phyloP scores from a whole-genome alignment of 768 basidiomycete genomes.

The Hirschioporus abietinus region DNA sequence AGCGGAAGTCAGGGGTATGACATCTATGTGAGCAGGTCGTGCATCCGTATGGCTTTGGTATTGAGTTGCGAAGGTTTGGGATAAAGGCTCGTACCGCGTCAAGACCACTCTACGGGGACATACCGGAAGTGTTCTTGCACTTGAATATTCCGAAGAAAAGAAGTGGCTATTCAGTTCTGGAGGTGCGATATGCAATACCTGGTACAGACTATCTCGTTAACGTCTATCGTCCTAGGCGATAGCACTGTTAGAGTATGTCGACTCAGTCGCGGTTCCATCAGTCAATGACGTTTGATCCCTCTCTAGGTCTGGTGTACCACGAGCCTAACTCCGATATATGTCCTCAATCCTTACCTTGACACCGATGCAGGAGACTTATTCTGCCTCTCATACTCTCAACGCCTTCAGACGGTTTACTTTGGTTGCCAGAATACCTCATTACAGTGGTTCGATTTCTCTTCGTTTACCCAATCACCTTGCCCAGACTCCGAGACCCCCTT shows the following conservation, averaged over 20 bases:
- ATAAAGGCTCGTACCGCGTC: slow-evolving; percentile 63
- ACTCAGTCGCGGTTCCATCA: not conserved
- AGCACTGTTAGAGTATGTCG: slow-evolving; percentile 70
- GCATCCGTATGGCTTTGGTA: slow-evolving; percentile 10
- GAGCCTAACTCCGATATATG: slow-evolving; percentile 58
- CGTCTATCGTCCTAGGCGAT: slow-evolving; percentile 49
- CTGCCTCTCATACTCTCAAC: slow-evolving; percentile 72
- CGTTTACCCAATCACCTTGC: slow-evolving; percentile 14
- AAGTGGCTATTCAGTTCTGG: slow-evolving; percentile 90
- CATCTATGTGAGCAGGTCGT: slow-evolving; percentile 53
- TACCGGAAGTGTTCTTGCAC: slow-evolving; percentile 74
- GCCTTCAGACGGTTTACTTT: slow-evolving; percentile 67
- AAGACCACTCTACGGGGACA: slow-evolving; percentile 73
- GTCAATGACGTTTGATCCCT: not conserved
- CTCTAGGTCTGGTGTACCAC: slow-evolving; percentile 77
- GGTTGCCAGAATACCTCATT: slow-evolving; percentile 93
- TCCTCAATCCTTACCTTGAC: slow-evolving; percentile 74
- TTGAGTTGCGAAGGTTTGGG: slow-evolving; percentile 66
- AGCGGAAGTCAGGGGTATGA: slow-evolving; percentile 75
- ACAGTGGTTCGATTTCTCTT: slow-evolving; percentile 74
- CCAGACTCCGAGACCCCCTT: not conserved
- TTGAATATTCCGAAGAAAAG: slow-evolving; percentile 70
- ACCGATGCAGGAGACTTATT: slow-evolving; percentile 84
- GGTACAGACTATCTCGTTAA: not conserved
- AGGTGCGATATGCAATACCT: slow-evolving; percentile 38